Evolutionary conservation across 2,329 filamentous ascomycete species (phyloP).

Genomic region (Colletotrichum liaoningense): DNA sequence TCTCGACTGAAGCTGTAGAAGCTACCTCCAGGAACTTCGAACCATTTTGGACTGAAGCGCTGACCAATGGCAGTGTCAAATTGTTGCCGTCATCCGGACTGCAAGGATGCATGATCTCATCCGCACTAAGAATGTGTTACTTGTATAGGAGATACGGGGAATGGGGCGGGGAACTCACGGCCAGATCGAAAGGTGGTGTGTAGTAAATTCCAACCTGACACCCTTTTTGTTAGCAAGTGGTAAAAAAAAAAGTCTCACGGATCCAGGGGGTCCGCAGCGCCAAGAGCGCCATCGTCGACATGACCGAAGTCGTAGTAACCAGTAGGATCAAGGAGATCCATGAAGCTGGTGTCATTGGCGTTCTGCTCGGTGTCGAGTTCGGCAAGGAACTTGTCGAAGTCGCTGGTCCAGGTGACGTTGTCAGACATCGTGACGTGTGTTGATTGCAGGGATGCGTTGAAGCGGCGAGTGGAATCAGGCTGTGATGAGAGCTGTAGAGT

Average conservation of each 20-base stretch:
- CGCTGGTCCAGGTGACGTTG: constrained; percentile 32
- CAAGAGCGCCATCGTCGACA: constrained; percentile 5
- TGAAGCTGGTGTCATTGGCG: constrained; percentile 26
- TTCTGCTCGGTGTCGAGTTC: neutral
- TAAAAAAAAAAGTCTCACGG: constrained; percentile 46
- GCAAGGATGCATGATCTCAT: too few species aligned
- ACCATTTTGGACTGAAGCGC: too few species aligned
- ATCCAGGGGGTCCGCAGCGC: constrained; percentile 36
- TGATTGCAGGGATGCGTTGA: constrained; percentile 28
- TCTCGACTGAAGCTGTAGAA: too few species aligned
- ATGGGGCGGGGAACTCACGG: too few species aligned
- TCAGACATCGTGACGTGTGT: constrained; percentile 41
- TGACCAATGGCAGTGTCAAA: too few species aligned
- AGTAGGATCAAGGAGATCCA: constrained; percentile 30
- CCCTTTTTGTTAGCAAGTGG: constrained; percentile 46
- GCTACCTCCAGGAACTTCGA: too few species aligned
- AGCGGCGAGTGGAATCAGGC: constrained; percentile 35
- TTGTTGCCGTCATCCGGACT: too few species aligned
- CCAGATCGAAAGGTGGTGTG: too few species aligned
- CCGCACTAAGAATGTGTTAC: too few species aligned
- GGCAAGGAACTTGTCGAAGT: constrained; percentile 27
- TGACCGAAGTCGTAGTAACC: constrained; percentile 26
- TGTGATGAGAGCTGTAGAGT: neutral
- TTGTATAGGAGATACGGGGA: fast-evolving
- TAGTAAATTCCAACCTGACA: too few species aligned